Conservation (phyloP, 768 basidiomycete genomes). For the Mycena olivaceomarginata region DNA sequence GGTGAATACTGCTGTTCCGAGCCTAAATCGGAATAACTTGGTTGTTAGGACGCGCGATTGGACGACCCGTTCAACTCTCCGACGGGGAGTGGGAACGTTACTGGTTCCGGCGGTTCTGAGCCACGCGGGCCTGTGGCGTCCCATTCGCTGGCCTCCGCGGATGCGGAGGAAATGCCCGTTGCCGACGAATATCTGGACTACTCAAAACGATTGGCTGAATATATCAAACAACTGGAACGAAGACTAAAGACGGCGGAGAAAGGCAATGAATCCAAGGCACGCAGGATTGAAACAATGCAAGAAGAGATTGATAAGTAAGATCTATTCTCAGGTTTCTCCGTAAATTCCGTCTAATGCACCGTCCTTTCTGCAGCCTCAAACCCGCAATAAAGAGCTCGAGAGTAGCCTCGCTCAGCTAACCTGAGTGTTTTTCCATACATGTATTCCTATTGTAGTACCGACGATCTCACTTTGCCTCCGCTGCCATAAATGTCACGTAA, state of each 20-base stretch:
- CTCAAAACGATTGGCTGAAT: slow-evolving; percentile 6
- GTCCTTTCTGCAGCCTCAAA: slow-evolving; percentile 22
- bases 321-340: not conserved
- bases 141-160: slow-evolving; percentile 25
- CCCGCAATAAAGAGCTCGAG: slow-evolving; percentile 28
- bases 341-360: not conserved
- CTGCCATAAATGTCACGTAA: not conserved
- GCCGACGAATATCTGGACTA: slow-evolving; percentile 1
- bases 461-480: not conserved
- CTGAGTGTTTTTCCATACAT: slow-evolving; percentile 6
- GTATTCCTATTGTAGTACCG: too few relatives aligned
- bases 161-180: not conserved
- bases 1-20: slow-evolving; percentile 1
- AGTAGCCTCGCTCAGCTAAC: not conserved
- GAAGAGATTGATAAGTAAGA: slow-evolving; percentile 48
- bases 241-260: slow-evolving; percentile 58
- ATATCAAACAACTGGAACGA: slow-evolving; percentile 61
- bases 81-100: slow-evolving; percentile 41
- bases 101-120: slow-evolving; percentile 41
- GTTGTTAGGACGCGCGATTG: slow-evolving; percentile 39
- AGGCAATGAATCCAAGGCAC: slow-evolving; percentile 57
- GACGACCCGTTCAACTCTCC: slow-evolving; percentile 34
- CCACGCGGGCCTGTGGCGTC: slow-evolving; percentile 39
- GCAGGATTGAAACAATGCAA: slow-evolving; percentile 54
- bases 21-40: slow-evolving; percentile 25